Evolutionary conservation across 306 rosid genomes (phyloP).

Genomic region (Oxytropis ochrocephala): DNA sequence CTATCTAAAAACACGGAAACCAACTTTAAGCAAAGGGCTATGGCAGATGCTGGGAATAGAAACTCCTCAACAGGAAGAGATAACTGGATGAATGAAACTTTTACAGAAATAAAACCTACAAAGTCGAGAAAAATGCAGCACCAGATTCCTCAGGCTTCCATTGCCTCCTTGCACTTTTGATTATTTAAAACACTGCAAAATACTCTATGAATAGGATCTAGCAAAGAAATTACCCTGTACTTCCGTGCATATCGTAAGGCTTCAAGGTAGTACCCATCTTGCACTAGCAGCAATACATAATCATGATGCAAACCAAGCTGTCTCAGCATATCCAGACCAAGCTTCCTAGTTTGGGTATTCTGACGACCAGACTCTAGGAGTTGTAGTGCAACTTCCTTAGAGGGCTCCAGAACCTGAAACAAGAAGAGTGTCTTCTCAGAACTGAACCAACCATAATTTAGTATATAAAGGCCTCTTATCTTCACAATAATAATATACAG

Average conservation of each 20-base stretch:
- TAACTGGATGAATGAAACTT: constrained; percentile 8
- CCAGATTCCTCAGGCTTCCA: not conserved
- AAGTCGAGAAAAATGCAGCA: constrained; percentile 10
- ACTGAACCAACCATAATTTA: constrained; percentile 21
- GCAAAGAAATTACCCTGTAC: constrained; percentile 52
- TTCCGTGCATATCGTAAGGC: constrained; percentile 80
- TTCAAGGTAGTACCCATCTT: constrained; percentile 91
- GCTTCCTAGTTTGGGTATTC: constrained; percentile 63
- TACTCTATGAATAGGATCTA: not conserved
- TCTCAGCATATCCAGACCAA: constrained; percentile 94
- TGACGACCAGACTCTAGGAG: constrained; percentile 87
- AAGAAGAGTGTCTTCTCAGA: constrained; percentile 8
- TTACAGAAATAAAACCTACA: not conserved
- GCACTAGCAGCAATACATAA: constrained; percentile 69
- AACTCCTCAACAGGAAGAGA: not conserved
- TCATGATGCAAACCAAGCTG: constrained; percentile 88
- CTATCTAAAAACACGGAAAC: constrained; percentile 1
- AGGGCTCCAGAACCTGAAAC: constrained; percentile 81
- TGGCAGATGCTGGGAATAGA: not conserved
- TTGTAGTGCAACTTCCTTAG: constrained; percentile 90
- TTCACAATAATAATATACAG: not conserved
- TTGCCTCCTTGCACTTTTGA: not conserved
- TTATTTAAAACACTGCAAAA: not conserved
- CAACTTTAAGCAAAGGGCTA: constrained; percentile 7
- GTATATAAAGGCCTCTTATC: not conserved